Conservation (phyloP, 805 yeast genomes). For the Teunomyces atbi region DNA sequence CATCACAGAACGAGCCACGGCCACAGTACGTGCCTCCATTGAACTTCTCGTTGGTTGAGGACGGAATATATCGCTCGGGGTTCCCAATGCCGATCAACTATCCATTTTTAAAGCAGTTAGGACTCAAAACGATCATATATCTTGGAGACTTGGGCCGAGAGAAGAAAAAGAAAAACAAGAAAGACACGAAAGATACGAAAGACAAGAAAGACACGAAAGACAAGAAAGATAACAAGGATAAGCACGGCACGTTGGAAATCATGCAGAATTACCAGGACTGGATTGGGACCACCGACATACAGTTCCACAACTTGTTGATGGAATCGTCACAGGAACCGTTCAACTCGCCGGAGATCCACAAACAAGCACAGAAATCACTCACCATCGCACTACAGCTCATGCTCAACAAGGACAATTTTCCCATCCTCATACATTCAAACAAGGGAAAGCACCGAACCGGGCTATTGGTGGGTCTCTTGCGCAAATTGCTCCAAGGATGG, state of each 20-base stretch:
- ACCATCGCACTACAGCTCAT: slow-evolving; percentile 55
- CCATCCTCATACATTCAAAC: slow-evolving; percentile 86
- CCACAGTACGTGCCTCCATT: slow-evolving; percentile 74
- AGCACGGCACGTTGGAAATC: slow-evolving; percentile 53
- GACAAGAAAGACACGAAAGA: slow-evolving; percentile 11
- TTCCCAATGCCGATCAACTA: slow-evolving; percentile 89
- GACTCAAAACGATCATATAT: slow-evolving; percentile 77
- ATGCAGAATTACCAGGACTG: slow-evolving; percentile 64
- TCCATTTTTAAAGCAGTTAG: slow-evolving; percentile 68
- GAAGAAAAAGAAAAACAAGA: slow-evolving; percentile 15
- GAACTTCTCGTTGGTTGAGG: slow-evolving; percentile 85
- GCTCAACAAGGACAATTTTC: slow-evolving; percentile 69
- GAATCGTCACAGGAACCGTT: slow-evolving; percentile 76
- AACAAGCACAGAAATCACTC: slow-evolving; percentile 46
- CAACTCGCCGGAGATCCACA: slow-evolving; percentile 49
- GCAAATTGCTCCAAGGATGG: slow-evolving; percentile 91
- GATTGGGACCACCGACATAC: slow-evolving; percentile 52
- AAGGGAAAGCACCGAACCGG: slow-evolving; percentile 98
- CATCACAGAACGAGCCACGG: slow-evolving; percentile 1
- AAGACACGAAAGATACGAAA: slow-evolving; percentile 10
- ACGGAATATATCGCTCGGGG: slow-evolving; percentile 85
- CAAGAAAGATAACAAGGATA: slow-evolving; percentile 29
- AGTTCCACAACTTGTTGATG: slow-evolving; percentile 61
- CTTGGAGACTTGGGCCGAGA: slow-evolving; percentile 59
- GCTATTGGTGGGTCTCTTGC: slow-evolving; percentile 84